Base-by-base conservation (phyloP, 2,329 filamentous ascomycete genomes). In the Cercospora zeae-maydis region DNA sequence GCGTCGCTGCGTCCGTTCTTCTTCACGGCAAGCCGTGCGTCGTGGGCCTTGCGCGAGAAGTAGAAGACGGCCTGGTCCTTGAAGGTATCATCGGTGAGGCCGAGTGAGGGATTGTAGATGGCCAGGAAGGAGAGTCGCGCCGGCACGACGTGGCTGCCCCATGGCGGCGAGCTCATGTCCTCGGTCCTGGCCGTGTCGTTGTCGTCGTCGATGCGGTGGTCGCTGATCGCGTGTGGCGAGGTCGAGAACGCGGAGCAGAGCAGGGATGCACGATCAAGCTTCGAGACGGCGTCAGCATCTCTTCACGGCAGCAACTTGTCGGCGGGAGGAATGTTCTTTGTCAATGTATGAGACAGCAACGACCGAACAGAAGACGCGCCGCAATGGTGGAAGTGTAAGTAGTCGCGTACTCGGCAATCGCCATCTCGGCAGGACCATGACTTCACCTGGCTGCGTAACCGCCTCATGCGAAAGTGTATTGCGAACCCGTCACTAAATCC, bases 41-140 rank as follows among this genome's bases (percentile, higher is more conserved):
- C 72, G 39, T 70, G 65, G 14, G 71, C 70, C 7, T 69, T 67
- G 51, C 74, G 70, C 5, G 91, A 92, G 71, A 90, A 89, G 79
- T 96, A 97, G 81, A 96, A 99, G 70, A 97, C 91, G 66, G 98
- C 91, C 78, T 99, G 91, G 70, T 93, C 84, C 56, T 84, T 81
- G 66, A 93, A 80, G 2, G 87, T 89, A 73, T 92, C 89, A 74
- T 92, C 89, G 75, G 84, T 85, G 36, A 75, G 82, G 71, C 90
- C 88, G 49, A 96, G 84, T 5, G 88, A 86, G 34, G 96, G 95
- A 76, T 96, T 98, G 82, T 96, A 99, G 75, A 99, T 96, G 75
- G 93, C 88, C 51, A 99, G 84, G 76, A 95, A 98, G 71, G 91
- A 90, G 31, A 98, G 85, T 74, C 91, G 91, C 36, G 93, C 93